Base-by-base conservation (phyloP, 805 yeast genomes). In the Cyberlindnera euphorbiiphila region DNA sequence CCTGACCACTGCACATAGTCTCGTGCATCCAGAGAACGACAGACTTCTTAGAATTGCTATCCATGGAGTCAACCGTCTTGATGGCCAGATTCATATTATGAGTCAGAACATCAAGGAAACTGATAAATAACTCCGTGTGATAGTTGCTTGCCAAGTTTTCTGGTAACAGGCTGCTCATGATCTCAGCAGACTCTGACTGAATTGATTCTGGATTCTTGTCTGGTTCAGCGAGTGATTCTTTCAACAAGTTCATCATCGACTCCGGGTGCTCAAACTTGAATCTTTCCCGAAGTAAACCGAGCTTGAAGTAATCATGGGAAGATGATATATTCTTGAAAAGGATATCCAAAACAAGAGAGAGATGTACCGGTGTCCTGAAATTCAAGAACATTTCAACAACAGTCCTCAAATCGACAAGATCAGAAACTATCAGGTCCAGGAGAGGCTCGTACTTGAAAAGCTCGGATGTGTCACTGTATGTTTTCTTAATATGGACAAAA, bases 391-490 rank as follows among this genome's bases (percentile, higher is more conserved):
- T 47, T 12, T 62, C 64, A 6, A 64, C 53, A 1, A 69, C 46
- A 2, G 59, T 45, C 12, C 60, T 52, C 4, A 72, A 32, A 3
- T 53, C 46, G 3, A 68, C 43, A 27, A 71, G 56, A 14, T 62
- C 68, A 36, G 66, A 60, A 10, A 62, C 39, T 1, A 71, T 48
- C 29, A 72, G 41, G 20, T 57, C 62, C n/a, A 61, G 39, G 6
- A 69, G 45, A 10, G 71, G 54, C 26, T 59, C 66, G 30, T 61
- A 45, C 36, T 65, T 60, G 17, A 57, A 44, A 3, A 62, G 59
- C 38, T 62, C 65, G 29, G 64, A 66, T 5, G 45, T 35, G 19
- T 45, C 45, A 34, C 33, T 42, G 42, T 34, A 56, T 16, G 53
- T 53, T 50, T 43, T 59, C 47, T 47, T 60, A 40, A 51, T 53